Evolutionary conservation across 1,284 basidiomycete genomes (phyloP), one percentile per base, ranked within the genome.

Genomic region (Pseudozyma hubeiensis): DNA sequence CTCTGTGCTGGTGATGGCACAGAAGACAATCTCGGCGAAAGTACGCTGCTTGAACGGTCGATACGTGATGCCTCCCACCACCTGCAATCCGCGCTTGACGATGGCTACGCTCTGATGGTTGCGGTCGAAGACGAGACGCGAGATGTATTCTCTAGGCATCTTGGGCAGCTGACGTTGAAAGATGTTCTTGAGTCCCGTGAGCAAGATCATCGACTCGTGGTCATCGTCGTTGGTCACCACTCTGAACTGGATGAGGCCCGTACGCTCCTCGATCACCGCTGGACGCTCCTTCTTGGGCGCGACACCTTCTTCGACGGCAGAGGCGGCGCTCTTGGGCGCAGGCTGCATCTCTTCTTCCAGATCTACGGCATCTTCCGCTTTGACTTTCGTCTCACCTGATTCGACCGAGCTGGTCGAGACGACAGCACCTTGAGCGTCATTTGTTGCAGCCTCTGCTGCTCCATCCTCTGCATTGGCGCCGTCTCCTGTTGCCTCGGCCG

Each of bases 81-180:
- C 96, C 81, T 96, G 94, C 84, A 91, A 91, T 0, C 97, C 97
- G 31, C 91, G 88, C 85, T 98, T 98, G 83, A 98, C 91, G 83
- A 99, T 98, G 4, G 94, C 96, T 65, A 99, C 88, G 45, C 90
- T 90, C 82, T 92, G 92, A 48, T 97, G 97, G 81, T 95, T 97
- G 43, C 89, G 88, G 84, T 99, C 96, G 72, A 94, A 93, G 0
- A 99, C 96, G 14, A 99, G 88, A 39, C 97, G 90, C 1, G 97
- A 93, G 75, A 99, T 99, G 81, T 99, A 99, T 84, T 99, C 97
- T 80, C 94, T 88, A 19, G 97, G 97, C 97, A 99, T 99, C 86
- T 98, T 98, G 8, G 97, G 97, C 7, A 99, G 86, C 85, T 99
- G 97, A 73, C 93, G 93, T 84, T 97, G 96, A 82, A 99, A 99